Evolutionary conservation across 2,329 filamentous ascomycete genomes (phyloP).

Genomic region (Ascochyta lentis): DNA sequence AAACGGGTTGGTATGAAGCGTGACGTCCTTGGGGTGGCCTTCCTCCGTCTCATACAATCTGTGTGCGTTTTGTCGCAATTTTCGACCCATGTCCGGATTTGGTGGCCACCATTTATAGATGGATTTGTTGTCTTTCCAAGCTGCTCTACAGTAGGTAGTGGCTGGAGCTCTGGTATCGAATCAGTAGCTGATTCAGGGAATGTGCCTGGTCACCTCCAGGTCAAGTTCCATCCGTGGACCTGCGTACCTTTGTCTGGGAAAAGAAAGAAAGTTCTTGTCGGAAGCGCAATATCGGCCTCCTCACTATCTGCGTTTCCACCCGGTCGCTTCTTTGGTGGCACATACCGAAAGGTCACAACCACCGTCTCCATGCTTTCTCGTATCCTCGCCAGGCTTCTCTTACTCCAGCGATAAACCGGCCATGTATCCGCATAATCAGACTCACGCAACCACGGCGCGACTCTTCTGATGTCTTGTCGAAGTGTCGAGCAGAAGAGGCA

Average conservation of each 20-base stretch:
- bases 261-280: constrained; percentile 26
- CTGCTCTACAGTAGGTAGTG: constrained; percentile 11
- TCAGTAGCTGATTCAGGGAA: neutral
- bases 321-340: constrained; percentile 7
- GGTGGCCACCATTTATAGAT: constrained; percentile 1
- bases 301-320: neutral
- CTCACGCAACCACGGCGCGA: constrained; percentile 16
- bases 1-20: constrained; percentile 32
- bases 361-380: constrained; percentile 24
- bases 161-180: constrained; percentile 4
- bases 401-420: constrained; percentile 30
- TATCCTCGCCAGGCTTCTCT: constrained; percentile 23
- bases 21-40: constrained; percentile 1
- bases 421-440: constrained; percentile 4
- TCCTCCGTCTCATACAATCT: constrained; percentile 24
- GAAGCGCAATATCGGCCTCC: constrained; percentile 1
- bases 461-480: constrained; percentile 14
- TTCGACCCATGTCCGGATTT: constrained; percentile 25
- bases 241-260: constrained; percentile 22
- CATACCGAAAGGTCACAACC: constrained; percentile 27
- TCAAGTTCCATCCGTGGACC: too few relatives aligned
- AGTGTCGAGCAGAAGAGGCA: constrained; percentile 27
- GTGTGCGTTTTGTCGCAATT: constrained; percentile 25
- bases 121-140: constrained; percentile 19
- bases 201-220: too few relatives aligned